These are phyloP conservation scores for Pseudogymnoascus sp. DNA, from an alignment of 2,329 filamentous ascomycete species.

Conservation along the genomic window DNA sequence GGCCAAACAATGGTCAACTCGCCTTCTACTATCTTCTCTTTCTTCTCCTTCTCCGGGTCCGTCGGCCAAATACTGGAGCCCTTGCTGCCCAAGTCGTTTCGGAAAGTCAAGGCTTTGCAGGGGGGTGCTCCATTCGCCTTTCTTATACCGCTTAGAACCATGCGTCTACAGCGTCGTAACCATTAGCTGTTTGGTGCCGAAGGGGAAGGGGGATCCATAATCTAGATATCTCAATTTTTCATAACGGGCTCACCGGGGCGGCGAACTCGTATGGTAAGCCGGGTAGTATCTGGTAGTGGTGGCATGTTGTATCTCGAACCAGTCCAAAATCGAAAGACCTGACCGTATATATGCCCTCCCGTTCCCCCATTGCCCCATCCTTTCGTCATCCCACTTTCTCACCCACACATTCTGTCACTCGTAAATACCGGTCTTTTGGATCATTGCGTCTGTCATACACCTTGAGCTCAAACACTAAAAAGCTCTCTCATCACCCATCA, in stretches of 20 bases:
- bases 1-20: neutral
- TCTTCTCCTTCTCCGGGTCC: neutral
- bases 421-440: neutral
- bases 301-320: neutral
- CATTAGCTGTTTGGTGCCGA: neutral
- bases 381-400: neutral
- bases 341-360: neutral
- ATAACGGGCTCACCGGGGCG: neutral
- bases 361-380: neutral
- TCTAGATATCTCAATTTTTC: neutral
- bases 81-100: neutral
- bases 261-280: neutral
- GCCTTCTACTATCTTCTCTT: neutral
- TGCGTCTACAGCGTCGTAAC: neutral
- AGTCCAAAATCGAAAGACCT: neutral
- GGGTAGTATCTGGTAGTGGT: neutral
- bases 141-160: neutral
- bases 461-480: neutral
- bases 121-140: neutral
- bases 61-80: neutral
- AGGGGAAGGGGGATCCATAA: neutral
- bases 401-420: neutral
- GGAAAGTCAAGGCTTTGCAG: neutral
- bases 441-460: neutral
- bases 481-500: neutral